Evolutionary conservation across 2,329 filamentous ascomycete species (phyloP).

Genomic region (Malbranchea zuffiana): DNA sequence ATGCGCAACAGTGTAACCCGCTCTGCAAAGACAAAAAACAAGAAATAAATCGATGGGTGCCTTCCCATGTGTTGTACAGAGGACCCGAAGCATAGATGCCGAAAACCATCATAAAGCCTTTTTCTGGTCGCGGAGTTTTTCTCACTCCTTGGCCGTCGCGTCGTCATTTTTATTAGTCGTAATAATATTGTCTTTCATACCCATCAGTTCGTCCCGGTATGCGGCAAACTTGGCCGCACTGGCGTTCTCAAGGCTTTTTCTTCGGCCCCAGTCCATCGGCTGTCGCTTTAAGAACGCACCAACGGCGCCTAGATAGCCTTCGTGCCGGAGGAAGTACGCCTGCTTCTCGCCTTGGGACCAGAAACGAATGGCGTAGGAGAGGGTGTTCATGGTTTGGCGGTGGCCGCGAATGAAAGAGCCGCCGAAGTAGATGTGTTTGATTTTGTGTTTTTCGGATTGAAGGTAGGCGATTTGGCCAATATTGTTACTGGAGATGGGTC

Average conservation of each 20-base stretch:
- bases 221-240: conserved; percentile 20
- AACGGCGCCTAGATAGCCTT: conserved; percentile 88
- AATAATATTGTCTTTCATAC: no score
- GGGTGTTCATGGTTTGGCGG: conserved; percentile 92
- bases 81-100: no score
- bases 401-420: conserved; percentile 95
- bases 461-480: conserved; percentile 96
- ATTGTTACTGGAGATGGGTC: conserved; percentile 59
- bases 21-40: no score
- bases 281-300: conserved; percentile 89
- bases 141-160: not conserved
- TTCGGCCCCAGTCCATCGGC: conserved; percentile 79
- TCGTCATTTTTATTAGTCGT: no score
- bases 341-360: conserved; percentile 92
- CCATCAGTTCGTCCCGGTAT: conserved; percentile 8
- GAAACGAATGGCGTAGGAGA: conserved; percentile 94
- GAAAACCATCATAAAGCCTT: no score
- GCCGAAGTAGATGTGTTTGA: conserved; percentile 93
- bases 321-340: conserved; percentile 89
- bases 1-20: no score
- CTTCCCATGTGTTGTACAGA: no score
- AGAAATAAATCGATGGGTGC: no score
- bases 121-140: not conserved
- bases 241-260: conserved; percentile 59
- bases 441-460: conserved; percentile 87